Percentiles rank a stretch among this genome's conserved stretches.
Conservation (phyloP, 371 early-diverging fungal genomes). For the Apophysomyces variabilis region DNA sequence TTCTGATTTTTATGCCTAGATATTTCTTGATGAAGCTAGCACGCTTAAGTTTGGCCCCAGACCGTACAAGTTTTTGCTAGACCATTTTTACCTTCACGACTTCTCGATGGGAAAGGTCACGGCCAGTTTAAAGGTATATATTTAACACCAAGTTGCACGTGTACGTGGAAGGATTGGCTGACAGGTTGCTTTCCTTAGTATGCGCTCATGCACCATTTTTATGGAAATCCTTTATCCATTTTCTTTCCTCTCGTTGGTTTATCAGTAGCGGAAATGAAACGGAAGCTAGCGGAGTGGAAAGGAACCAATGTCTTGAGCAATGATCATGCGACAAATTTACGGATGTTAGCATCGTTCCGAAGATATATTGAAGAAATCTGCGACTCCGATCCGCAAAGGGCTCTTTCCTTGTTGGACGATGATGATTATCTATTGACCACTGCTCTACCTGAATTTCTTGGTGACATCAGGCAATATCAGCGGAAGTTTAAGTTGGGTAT, state of each 20-base stretch:
- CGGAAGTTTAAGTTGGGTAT: constrained; percentile 54
- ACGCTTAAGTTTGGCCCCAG: constrained; percentile 69
- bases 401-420: constrained; percentile 57
- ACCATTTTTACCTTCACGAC: constrained; percentile 78
- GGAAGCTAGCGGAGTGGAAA: constrained; percentile 39
- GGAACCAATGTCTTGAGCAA: constrained; percentile 29
- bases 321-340: constrained; percentile 65
- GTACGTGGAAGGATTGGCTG: not conserved
- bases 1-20: constrained; percentile 17
- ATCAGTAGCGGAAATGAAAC: constrained; percentile 30
- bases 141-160: not conserved
- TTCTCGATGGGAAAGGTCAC: constrained; percentile 77
- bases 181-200: constrained; percentile 55
- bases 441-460: constrained; percentile 43
- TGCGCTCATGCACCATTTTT: constrained; percentile 86
- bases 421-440: constrained; percentile 53
- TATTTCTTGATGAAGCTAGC: constrained; percentile 60
- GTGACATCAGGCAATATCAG: constrained; percentile 55
- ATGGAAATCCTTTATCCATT: constrained; percentile 83
- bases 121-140: constrained; percentile 69
- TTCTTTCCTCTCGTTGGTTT: constrained; percentile 47
- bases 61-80: constrained; percentile 76
- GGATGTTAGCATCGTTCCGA: constrained; percentile 80
- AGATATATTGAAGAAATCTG: constrained; percentile 50
- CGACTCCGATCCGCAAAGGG: constrained; percentile 50